Evolutionary conservation across 257 asterid genomes (phyloP), one percentile per base, ranked within the genome.

Genomic region (Rubia yunnanensis): DNA sequence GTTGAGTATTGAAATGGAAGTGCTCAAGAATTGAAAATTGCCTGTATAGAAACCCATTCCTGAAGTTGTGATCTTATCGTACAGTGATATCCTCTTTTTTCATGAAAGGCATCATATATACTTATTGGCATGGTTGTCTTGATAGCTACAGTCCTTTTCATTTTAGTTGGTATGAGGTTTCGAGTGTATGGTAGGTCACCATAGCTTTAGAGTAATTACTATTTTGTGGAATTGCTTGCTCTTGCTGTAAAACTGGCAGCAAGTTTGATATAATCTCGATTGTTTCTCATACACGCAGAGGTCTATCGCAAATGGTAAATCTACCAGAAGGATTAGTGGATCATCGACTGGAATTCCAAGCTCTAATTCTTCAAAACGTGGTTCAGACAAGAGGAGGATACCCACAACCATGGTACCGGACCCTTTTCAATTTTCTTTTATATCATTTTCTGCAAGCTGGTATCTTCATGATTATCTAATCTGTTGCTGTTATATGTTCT

Each of bases 321-420:
- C 82, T 60, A 53, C 82, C 38, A 87, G 85, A 81, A 84, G 86
- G 74, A 72, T 49, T 7, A 65, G 81, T 69, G 85, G 83, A 66
- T 67, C 82, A 70, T 63, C 97, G 64, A 49, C 85, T 68, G 81
- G 80, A 76, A 76, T 71, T 79, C 72, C 85, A 31, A 74, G 78
- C 70, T 73, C 91, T 67, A 78, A 86, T 81, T 70, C 87, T 65
- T 82, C 89, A 17, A 90, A 82, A 72, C 79, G 95, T 52, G 84
- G 85, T 62, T 73, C 88, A 2, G 91, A 83, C 64, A 87, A 81
- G 80, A 81, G 78, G 70, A 72, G 73, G 74, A 57, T 36, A 58
- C 65, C 91, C 56, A 63, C 94, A 31, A 79, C 89, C 69, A 84
- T 79, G 96, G 96, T 88, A 86, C 77, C 20, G 56, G 39, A 58